Evolutionary conservation across 176 grass and related monocot species (phyloP), one percentile per base, ranked within the genome.

Genomic region (Olyra latifolia): DNA sequence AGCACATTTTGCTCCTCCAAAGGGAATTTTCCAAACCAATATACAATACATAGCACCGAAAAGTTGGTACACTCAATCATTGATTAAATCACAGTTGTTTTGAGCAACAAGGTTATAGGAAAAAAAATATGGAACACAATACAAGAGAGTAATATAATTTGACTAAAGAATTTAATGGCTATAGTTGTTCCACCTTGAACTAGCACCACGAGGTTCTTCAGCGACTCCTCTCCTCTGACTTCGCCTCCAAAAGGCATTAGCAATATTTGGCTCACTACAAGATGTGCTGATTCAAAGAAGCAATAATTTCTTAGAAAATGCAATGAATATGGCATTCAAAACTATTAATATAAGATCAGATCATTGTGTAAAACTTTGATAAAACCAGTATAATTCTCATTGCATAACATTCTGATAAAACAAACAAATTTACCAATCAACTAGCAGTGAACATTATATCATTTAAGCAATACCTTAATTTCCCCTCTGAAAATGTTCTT

Each of bases 251-350:
- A 93, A 87, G 66, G 86, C 88, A 85, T 99, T 99, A 76, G 88
- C 88, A 84, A 99, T 99, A 59, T 99, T 91, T 38, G 97, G 88
- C 87, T 99, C 97, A 79, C 97, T 99, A 82, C 94, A 94, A 76
- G 97, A 99, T 41, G 84, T 87, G 89, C 97, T 99, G 71, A 46
- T 93, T 77, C 17, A 91, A 53, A 58, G 28, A 74, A 76, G 24
- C 6, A 32, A 38, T 13, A 61, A 19, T 53, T 72, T 73, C 53
- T 89, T 72, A 86, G 80, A 42, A 77, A 83, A 85, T 75, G 71
- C n/a, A 72, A 72, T 40, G 45, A 75, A 79, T 52, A 89, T 91
- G 44, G 24, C 79, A 85, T 14, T 75, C 55, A 50, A 66, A 62
- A 45, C 10, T 49, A 53, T 74, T 77, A 64, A 66, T 27, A 55